A percentile compares a stretch with the other conserved stretches of the same genome.
phyloP scores from a whole-genome alignment of 345 rosid genomes.

The Eucalyptus melliodora region DNA sequence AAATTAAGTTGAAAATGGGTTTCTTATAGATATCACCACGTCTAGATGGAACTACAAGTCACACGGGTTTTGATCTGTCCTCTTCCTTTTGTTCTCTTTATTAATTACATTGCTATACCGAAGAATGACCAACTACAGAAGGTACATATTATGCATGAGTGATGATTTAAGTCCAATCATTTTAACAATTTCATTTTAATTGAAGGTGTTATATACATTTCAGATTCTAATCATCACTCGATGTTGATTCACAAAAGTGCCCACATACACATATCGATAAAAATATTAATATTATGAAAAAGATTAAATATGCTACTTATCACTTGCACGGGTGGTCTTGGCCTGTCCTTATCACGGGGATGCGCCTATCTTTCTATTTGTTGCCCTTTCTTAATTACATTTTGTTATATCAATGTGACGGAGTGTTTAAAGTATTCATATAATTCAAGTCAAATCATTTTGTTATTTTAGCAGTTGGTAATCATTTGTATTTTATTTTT shows the following conservation, averaged over 20 bases:
- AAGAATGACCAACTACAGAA: neutral
- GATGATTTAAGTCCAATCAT: neutral
- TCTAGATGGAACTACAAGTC: neutral
- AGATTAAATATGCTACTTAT: neutral
- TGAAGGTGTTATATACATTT: neutral
- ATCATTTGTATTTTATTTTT: neutral
- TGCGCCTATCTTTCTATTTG: neutral
- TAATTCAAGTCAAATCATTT: neutral
- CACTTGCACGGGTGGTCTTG: neutral
- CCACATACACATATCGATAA: neutral
- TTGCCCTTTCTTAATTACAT: too few species aligned
- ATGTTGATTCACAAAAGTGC: too few species aligned
- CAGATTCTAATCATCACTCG: neutral
- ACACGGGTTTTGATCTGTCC: fast-evolving
- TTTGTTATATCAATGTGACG: too few species aligned
- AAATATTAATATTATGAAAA: neutral
- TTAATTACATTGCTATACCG: neutral
- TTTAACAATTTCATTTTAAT: too few species aligned
- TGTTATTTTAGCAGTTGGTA: too few species aligned
- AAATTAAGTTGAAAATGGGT: too few species aligned
- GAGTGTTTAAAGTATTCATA: too few species aligned
- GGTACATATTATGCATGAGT: neutral
- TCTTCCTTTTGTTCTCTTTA: neutral
- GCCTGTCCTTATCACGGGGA: neutral
- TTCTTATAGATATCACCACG: neutral